Base-by-base conservation (phyloP, 495 filamentous ascomycete species). In the Chaetomium fimeti region DNA sequence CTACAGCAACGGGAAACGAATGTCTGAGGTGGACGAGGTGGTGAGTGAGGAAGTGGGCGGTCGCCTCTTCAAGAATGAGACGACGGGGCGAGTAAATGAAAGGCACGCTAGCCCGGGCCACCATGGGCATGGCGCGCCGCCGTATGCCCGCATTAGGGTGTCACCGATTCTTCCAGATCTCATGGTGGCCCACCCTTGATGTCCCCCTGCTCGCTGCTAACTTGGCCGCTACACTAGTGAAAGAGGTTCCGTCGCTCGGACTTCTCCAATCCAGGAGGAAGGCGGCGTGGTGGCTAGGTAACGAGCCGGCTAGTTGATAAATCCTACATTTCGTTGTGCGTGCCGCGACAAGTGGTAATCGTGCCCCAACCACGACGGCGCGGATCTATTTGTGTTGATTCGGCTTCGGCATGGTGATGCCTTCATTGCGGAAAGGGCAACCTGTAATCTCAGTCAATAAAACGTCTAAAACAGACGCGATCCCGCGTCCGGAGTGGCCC, bases 71-170 rank as follows among this genome's bases (percentile, higher is more conserved):
- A 60, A 59, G 48, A 53, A 58, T 48, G 40, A 53, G 53, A 32
- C 29, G 29, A 36, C 7, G 32, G 32, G 32, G 32, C 12, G 6
- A 36, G 32, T 60, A 52, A 60, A 63, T 58, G 60, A 61, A 29
- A 54, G 28, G 45, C 51, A 42, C 52, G 65, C 65, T 62, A 66
- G 53, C 52, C 52, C 13, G 25, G 12, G 25, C 58, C 58, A 25
- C 42, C 57, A 43, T 65, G 51, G 63, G 57, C 32, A 61, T 60
- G 63, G 63, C 49, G 63, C 49, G 49, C 16, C 63, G 57, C 24
- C 57, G 25, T 27, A 16, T 12, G 16, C 25, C 36, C 18, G 32
- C 32, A 36, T 55, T 22, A 1, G 18, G 11, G 24, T 12, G 13
- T 13, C 18, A 3, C 56, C 38, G 25, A 56, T 53, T 38, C 24